Evolutionary conservation across 83 land plant genomes (phyloP).

Genomic region (Picea mariana): DNA sequence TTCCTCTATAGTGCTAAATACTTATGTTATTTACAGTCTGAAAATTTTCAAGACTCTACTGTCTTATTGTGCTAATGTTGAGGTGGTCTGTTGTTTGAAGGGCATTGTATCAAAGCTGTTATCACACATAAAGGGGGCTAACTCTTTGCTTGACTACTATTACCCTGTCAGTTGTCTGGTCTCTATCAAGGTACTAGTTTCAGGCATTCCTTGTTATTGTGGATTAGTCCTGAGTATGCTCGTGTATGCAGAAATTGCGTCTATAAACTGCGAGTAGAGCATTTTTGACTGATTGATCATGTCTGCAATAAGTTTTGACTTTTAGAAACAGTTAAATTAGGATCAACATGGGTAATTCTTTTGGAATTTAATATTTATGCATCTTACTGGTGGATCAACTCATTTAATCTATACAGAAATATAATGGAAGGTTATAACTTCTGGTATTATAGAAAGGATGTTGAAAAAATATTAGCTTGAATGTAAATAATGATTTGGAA

Average conservation of each 20-base stretch:
- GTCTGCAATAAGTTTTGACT: not conserved
- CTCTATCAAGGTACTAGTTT: constrained; percentile 52
- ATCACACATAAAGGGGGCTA: constrained; percentile 30
- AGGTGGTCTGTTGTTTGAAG: constrained; percentile 28
- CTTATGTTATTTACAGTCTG: not conserved
- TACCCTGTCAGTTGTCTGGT: constrained; percentile 48
- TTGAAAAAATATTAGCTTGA: not conserved
- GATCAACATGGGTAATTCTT: not conserved
- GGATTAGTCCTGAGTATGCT: not conserved
- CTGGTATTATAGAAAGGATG: not conserved
- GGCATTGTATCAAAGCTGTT: constrained; percentile 39
- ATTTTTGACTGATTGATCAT: constrained; percentile 2
- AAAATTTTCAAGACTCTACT: not conserved
- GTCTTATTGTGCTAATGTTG: not conserved
- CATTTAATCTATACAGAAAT: not conserved
- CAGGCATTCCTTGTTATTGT: not conserved
- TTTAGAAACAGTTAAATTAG: not conserved
- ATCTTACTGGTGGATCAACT: not conserved
- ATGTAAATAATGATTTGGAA: not conserved
- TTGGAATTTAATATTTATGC: not conserved
- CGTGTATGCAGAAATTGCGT: not conserved
- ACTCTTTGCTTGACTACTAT: constrained; percentile 52
- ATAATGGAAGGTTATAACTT: not conserved
- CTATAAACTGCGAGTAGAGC: not conserved
- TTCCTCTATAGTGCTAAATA: not conserved